Evolutionary conservation across 768 basidiomycete species (phyloP).

Genomic region (Tulasnella sp.): DNA sequence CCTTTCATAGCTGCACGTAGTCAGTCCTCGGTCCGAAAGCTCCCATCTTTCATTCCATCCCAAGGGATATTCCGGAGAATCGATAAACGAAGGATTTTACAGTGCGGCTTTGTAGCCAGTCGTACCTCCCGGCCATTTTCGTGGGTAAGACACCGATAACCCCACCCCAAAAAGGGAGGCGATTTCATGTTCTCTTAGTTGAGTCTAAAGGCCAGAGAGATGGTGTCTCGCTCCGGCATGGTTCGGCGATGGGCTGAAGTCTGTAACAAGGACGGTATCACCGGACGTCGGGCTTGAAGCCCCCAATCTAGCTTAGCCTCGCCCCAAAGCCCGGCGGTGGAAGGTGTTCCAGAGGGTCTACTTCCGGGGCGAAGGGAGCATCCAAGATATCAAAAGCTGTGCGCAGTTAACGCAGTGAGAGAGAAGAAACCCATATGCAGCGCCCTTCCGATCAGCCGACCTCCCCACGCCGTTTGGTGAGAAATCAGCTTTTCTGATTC

Average conservation of each 20-base stretch:
- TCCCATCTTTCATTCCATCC: neutral
- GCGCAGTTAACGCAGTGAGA: neutral
- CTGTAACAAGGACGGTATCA: neutral
- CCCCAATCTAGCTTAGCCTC: neutral
- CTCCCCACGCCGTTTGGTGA: slow-evolving; percentile 9
- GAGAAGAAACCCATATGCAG: neutral
- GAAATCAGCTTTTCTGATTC: neutral
- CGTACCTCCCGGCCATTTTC: neutral
- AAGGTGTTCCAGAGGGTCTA: neutral
- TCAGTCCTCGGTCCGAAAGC: neutral
- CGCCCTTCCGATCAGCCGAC: slow-evolving; percentile 11
- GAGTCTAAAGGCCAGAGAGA: neutral
- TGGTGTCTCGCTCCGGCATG: slow-evolving; percentile 6
- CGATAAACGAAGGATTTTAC: neutral
- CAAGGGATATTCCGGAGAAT: neutral
- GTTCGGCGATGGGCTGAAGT: neutral
- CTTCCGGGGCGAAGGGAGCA: neutral
- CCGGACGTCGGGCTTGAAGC: slow-evolving; percentile 8
- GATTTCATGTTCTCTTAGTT: neutral
- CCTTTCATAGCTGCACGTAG: neutral
- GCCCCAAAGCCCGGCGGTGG: neutral
- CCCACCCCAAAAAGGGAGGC: neutral
- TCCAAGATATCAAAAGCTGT: slow-evolving; percentile 1
- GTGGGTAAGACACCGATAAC: neutral
- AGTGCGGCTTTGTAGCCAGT: neutral